These are phyloP conservation scores for Sclerotinia borealis DNA, from an alignment of 2,329 filamentous ascomycete species.

Conservation along the genomic window DNA sequence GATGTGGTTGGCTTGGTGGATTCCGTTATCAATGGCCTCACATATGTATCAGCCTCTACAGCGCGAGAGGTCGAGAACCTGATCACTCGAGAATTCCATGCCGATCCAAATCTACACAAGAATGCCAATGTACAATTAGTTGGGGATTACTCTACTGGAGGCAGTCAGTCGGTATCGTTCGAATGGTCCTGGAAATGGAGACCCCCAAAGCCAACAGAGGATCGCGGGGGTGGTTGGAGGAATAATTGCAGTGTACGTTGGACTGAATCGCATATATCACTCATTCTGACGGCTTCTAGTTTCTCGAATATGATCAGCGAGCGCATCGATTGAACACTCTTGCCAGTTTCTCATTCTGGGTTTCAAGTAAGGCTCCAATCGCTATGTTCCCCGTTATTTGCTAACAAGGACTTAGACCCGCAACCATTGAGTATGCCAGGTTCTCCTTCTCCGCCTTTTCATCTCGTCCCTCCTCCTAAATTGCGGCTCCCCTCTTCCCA, in stretches of 20 bases:
- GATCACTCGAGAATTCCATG: conserved; percentile 91
- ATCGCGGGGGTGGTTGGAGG: conserved; percentile 86
- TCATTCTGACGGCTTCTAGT: conserved; percentile 45
- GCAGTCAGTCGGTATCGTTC: conserved; percentile 79
- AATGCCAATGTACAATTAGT: conserved; percentile 93
- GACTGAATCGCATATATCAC: neutral
- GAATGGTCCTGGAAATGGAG: conserved; percentile 98
- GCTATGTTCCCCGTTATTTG: conserved; percentile 18
- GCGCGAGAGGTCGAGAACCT: conserved; percentile 85
- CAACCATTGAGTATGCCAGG: conserved; percentile 49
- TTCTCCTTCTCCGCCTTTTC: conserved; percentile 66
- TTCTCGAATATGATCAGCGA: conserved; percentile 94
- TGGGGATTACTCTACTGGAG: conserved; percentile 82
- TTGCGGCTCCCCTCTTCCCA: conserved; percentile 81
- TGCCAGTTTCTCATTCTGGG: conserved; percentile 92
- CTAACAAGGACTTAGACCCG: conserved; percentile 22
- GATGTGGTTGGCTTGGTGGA: conserved; percentile 51
- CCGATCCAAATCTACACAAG: conserved; percentile 94
- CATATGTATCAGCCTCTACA: conserved; percentile 85
- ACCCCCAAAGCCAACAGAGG: conserved; percentile 74
- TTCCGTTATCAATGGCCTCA: conserved; percentile 79
- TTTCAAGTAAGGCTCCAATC: conserved; percentile 59
- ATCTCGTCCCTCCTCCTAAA: conserved; percentile 66
- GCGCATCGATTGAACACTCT: conserved; percentile 84
- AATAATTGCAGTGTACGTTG: conserved; percentile 78